A percentile compares a stretch with the other conserved stretches of the same genome.
These are phyloP conservation scores for Nakazawaea pomicola DNA, from an alignment of 805 yeast species.

Conservation along the genomic window DNA sequence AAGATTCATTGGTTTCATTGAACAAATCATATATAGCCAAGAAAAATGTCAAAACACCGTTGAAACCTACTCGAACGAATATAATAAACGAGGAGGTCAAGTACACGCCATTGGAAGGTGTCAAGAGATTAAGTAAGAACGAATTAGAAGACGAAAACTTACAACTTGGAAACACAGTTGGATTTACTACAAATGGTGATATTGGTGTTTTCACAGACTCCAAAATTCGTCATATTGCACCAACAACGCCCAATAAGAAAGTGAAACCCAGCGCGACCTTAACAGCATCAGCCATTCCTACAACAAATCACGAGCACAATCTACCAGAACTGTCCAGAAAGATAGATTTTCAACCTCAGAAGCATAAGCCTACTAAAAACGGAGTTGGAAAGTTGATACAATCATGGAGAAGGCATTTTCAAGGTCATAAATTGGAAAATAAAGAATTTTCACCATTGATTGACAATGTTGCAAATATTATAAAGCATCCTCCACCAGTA, in stretches of 20 bases:
- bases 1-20: conserved; percentile 28
- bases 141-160: conserved; percentile 13
- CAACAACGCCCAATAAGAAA: conserved; percentile 66
- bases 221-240: conserved; percentile 40
- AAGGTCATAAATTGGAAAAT: conserved; percentile 13
- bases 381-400: conserved; percentile 4
- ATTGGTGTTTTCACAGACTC: conserved; percentile 45
- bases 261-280: too few species aligned
- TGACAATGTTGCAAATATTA: conserved; percentile 18
- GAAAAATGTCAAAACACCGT: conserved; percentile 2
- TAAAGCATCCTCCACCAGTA: conserved; percentile 15
- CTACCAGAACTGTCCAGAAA: conserved; percentile 5
- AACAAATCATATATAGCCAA: conserved; percentile 8
- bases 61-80: conserved; percentile 15
- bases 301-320: too few species aligned
- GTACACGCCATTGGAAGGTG: conserved; percentile 28
- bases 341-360: conserved; percentile 10
- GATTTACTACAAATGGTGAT: conserved; percentile 46
- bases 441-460: conserved; percentile 17
- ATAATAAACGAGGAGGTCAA: conserved; percentile 24
- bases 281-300: too few species aligned
- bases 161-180: conserved; percentile 18
- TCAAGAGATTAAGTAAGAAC: conserved; percentile 18
- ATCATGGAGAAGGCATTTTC: conserved; percentile 32
- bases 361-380: neutral